Percentiles rank a stretch among this genome's conserved stretches.
Evolutionary conservation across 331 rosid genomes (phyloP).

Genomic region (Cydonia oblonga): DNA sequence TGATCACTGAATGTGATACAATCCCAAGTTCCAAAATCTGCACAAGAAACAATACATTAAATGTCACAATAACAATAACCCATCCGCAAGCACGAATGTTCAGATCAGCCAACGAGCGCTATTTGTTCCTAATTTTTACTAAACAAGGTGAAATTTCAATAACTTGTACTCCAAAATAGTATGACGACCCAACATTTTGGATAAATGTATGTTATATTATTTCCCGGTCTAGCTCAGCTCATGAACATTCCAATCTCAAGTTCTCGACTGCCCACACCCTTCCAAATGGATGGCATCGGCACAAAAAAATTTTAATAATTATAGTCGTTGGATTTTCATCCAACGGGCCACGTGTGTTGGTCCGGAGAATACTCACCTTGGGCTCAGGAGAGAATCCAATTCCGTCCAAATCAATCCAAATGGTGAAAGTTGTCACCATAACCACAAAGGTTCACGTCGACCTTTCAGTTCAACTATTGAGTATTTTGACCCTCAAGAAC

Average conservation of each 20-base stretch:
- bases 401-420: not conserved
- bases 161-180: no score
- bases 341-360: no score
- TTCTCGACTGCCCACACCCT: not conserved
- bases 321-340: no score
- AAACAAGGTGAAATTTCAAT: no score
- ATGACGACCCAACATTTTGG: no score
- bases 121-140: no score
- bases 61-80: not conserved
- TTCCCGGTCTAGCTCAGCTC: not conserved
- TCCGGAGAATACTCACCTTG: no score
- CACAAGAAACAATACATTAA: not conserved
- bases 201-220: no score
- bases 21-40: conserved; percentile 95
- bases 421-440: not conserved
- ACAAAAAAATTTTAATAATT: no score
- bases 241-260: not conserved
- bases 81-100: no score
- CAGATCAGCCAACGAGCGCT: no score
- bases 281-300: not conserved
- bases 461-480: not conserved
- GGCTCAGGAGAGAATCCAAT: no score
- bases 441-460: not conserved
- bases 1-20: conserved; percentile 89
- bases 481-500: not conserved